Conservation (phyloP, 148 eudicot genomes). For the Amaranthus hypochondriacus region DNA sequence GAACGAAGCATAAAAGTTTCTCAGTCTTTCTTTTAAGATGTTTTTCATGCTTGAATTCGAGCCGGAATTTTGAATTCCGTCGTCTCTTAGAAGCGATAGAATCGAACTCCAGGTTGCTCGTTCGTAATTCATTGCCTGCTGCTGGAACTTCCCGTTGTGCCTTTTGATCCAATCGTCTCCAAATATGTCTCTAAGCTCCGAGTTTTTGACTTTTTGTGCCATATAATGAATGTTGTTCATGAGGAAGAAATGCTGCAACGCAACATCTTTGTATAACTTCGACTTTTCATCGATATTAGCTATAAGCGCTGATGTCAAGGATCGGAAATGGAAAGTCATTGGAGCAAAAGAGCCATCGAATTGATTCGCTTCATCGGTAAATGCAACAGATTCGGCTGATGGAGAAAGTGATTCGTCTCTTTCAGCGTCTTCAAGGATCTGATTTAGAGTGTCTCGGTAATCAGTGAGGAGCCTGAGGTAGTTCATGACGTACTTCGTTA, state of each 20-base stretch:
- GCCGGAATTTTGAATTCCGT: slow-evolving; percentile 45
- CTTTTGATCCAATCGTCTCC: slow-evolving; percentile 73
- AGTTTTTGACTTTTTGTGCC: slow-evolving; percentile 62
- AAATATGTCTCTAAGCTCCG: slow-evolving; percentile 55
- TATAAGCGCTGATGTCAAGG: slow-evolving; percentile 44
- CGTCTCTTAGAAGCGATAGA: slow-evolving; percentile 58
- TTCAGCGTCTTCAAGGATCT: slow-evolving; percentile 50
- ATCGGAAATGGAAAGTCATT: slow-evolving; percentile 46
- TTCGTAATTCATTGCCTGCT: slow-evolving; percentile 68
- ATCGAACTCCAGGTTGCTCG: slow-evolving; percentile 78
- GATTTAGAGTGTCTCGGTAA: slow-evolving; percentile 51
- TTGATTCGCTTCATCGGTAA: slow-evolving; percentile 32
- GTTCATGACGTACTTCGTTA: slow-evolving; percentile 80
- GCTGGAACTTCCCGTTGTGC: slow-evolving; percentile 70
- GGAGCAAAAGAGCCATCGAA: slow-evolving; percentile 31
- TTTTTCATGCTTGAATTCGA: slow-evolving; percentile 47
- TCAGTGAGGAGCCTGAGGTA: slow-evolving; percentile 59
- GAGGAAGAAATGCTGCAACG: slow-evolving; percentile 63
- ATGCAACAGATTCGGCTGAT: slow-evolving; percentile 40
- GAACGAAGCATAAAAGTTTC: slow-evolving; percentile 56
- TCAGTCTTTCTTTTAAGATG: slow-evolving; percentile 57
- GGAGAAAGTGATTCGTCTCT: slow-evolving; percentile 29
- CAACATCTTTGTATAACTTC: slow-evolving; percentile 55
- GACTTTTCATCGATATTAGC: slow-evolving; percentile 63
- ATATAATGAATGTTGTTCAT: slow-evolving; percentile 82